A percentile compares a stretch with the other conserved stretches of the same genome.
Conservation (phyloP, 1,139 yeast species). For the Hyphopichia buzzinii region DNA sequence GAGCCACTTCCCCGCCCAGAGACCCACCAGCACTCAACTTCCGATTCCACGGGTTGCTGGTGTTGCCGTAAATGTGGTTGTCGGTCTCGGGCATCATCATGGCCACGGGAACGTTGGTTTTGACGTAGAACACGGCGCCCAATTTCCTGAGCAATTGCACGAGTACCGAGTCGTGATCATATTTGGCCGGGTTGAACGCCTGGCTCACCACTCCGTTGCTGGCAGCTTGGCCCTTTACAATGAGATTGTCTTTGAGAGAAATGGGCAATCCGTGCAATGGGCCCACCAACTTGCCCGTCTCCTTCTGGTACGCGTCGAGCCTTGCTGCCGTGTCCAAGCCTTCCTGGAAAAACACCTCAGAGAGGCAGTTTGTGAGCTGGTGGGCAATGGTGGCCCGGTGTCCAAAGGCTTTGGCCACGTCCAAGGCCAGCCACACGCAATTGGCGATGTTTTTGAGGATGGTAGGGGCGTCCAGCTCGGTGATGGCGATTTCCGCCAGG, state of each 20-base stretch:
- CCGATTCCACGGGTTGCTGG: constrained; percentile 31
- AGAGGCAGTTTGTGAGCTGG: constrained; percentile 26
- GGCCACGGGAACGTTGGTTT: constrained; percentile 36
- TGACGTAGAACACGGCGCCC: constrained; percentile 35
- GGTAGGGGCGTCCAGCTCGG: constrained; percentile 32
- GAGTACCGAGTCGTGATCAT: constrained; percentile 25
- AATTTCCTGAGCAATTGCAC: constrained; percentile 22
- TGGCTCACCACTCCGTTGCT: constrained; percentile 46
- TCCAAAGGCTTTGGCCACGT: constrained; percentile 24
- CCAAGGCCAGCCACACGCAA: constrained; percentile 23
- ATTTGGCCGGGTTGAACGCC: constrained; percentile 27
- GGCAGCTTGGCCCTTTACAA: constrained; percentile 50
- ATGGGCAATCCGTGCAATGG: constrained; percentile 41
- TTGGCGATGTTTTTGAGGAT: constrained; percentile 32
- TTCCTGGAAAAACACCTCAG: constrained; percentile 21
- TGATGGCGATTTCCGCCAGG: constrained; percentile 31
- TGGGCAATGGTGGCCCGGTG: constrained; percentile 39
- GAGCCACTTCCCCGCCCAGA: constrained; percentile 38
- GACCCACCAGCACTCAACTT: constrained; percentile 35
- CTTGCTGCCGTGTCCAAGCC: constrained; percentile 25
- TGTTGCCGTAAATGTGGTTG: constrained; percentile 33
- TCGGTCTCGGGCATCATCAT: constrained; percentile 41
- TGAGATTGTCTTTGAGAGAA: constrained; percentile 44
- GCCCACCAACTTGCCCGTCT: constrained; percentile 25
- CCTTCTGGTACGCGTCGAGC: constrained; percentile 24